Evolutionary conservation across 176 grass and related monocot species (phyloP).

Genomic region (Triticum monococcum): DNA sequence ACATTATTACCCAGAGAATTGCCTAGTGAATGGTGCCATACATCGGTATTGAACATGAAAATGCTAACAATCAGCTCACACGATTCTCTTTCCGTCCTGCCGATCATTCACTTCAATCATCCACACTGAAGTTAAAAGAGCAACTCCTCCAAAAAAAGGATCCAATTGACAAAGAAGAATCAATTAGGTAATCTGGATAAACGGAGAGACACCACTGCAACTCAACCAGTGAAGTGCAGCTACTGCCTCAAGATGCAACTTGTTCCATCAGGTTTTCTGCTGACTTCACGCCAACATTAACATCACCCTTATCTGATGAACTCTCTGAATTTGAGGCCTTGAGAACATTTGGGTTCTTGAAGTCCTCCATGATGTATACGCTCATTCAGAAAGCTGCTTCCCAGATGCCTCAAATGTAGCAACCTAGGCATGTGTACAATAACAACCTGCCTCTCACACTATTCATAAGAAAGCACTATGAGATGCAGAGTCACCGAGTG

Average conservation of each 20-base stretch:
- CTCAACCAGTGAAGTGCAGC: not conserved
- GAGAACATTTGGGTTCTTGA: not conserved
- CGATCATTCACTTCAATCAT: too few relatives aligned
- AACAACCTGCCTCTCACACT: too few relatives aligned
- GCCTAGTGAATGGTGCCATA: too few relatives aligned
- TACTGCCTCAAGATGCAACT: slow-evolving; percentile 32
- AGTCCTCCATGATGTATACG: not conserved
- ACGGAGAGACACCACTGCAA: not conserved
- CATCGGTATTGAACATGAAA: too few relatives aligned
- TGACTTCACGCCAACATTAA: not conserved
- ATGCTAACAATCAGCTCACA: too few relatives aligned
- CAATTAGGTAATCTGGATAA: not conserved
- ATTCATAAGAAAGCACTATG: not conserved
- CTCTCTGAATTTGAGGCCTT: slow-evolving; percentile 1
- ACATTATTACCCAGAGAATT: too few relatives aligned
- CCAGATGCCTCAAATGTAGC: slow-evolving; percentile 42
- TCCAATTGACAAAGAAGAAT: too few relatives aligned
- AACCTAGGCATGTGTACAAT: not conserved
- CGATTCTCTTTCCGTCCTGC: too few relatives aligned
- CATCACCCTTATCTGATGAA: not conserved
- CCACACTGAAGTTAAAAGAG: too few relatives aligned
- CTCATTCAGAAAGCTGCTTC: slow-evolving; percentile 59
- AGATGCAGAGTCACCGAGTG: not conserved
- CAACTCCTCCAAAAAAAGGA: too few relatives aligned
- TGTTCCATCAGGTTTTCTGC: slow-evolving; percentile 27